Base-by-base conservation (phyloP, 129 eudicot species). In the Flaveria brownii region DNA sequence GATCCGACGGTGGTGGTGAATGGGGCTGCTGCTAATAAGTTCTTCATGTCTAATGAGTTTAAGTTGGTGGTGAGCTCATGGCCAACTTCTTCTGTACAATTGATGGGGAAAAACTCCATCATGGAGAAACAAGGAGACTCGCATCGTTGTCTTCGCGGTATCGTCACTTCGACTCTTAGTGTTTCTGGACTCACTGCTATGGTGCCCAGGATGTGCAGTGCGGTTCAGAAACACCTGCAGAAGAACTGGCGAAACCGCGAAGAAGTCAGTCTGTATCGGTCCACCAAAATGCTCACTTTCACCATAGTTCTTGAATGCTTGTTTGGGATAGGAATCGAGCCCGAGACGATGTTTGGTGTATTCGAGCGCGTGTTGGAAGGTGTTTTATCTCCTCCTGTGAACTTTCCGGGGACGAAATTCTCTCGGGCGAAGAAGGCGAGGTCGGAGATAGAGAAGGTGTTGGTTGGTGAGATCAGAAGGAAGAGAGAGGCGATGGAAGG, bases 101-200 rank as follows among this genome's bases (percentile, higher is more conserved):
- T 93, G 23, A 90, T 86, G 98, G 96, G 98, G 1, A 80, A 61
- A 52, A 69, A 90, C 50, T 90, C 91, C 1, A 90, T 93, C 63
- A 93, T 90, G 97, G 92, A 90, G 78, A 93, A 90, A 84, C 90
- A 87, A 78, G 97, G 95, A 22, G 95, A 90, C 18, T 85, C 83
- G 0, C 96, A 93, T 47, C 81, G 92, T 8, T 71, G 72, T 52
- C 81, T 93, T 14, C 95, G 91, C 6, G 92, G 91, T 9, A 79
- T 90, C 30, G 74, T 93, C 18, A 68, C 97, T 42, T 56, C 96
- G 0, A 88, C 87, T 50, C 88, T 90, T 12, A 79, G 68, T 50
- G 41, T 67, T 26, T 26, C 86, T 0, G 89, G 91, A 1, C 80
- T 90, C 25, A 87, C 86, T 22, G 55, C 80, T 8, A 71, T 88